Percentiles rank a stretch among this genome's conserved stretches.
phyloP scores from a whole-genome alignment of 345 rosid genomes.

The Angophora floribunda region DNA sequence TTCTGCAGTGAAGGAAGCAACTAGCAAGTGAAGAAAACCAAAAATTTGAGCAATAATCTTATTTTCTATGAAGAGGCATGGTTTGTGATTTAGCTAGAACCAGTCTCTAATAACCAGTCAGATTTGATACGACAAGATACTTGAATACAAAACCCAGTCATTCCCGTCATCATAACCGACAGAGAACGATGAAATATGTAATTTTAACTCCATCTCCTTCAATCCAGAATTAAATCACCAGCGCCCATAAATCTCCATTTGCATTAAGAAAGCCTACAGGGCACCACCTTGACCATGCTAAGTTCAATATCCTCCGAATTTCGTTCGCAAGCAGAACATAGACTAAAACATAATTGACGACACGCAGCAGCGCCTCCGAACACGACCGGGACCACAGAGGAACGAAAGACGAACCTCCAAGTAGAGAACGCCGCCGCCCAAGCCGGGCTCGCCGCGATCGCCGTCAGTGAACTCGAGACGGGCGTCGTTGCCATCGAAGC shows the following conservation, averaged over 20 bases:
- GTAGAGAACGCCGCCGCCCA: conserved; percentile 84
- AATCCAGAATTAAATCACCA: neutral
- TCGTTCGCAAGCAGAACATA: neutral
- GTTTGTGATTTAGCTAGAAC: neutral
- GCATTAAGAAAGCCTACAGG: neutral
- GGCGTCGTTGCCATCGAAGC: conserved; percentile 83
- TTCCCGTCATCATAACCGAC: neutral
- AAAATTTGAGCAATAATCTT: neutral
- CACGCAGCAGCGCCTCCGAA: neutral
- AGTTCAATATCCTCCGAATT: neutral
- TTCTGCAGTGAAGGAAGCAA: neutral
- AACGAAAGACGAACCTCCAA: conserved; percentile 37
- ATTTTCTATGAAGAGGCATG: neutral
- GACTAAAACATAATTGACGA: neutral
- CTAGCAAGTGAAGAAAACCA: neutral
- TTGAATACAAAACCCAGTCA: neutral
- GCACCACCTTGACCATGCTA: neutral
- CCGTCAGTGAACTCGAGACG: conserved; percentile 50
- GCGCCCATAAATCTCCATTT: neutral
- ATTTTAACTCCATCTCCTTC: neutral
- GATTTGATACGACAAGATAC: neutral
- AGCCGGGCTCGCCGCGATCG: conserved; percentile 41
- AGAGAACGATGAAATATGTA: neutral
- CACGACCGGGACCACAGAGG: neutral
- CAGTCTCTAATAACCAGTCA: neutral